Base-by-base conservation (phyloP, 2,329 filamentous ascomycete species). In the Bipolaris oryzae region DNA sequence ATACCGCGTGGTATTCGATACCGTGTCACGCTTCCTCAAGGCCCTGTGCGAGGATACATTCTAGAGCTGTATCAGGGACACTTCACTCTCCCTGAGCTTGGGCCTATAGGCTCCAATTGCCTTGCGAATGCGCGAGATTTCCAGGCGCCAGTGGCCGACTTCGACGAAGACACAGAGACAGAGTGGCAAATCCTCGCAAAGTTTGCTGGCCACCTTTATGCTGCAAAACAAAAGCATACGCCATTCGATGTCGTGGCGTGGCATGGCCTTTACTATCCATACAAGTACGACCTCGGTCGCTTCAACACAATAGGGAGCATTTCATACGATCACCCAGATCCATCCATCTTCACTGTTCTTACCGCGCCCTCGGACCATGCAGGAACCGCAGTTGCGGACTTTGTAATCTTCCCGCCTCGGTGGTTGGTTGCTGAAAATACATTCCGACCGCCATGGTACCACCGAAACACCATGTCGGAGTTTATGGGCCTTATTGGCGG, bases 241-340 rank as follows among this genome's bases (percentile, higher is more conserved):
- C 88, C 88, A 0, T 91, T 89, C 66, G 87, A 90, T 63, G 87
- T 90, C 1, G 85, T 89, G 0, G 87, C 86, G 1, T 90, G 88
- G 87, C 87, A 89, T 63, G 87, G 87, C n/a, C 86, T 84, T 49
- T 88, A 89, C 64, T 85, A 85, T 51, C 82, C 82, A 0, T 85
- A 83, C 76, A 85, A 84, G 65, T 84, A 84, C 73, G 82, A 84
- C 58, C 75, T 85, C 11, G 82, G 79, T 76, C 88, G 78, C 70
- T 88, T 80, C 82, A 82, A 75, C 74, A 85, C 72, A 11, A 79
- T 84, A 43, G 86, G 84, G 48, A 81, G 79, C 59, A 82, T 85
- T 48, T 83, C 80, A 7, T 83, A 81, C 63, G 87, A 90, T 68
- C 87, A 90, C 60, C 85, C 85, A 3, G 87, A 90, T 61, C 87